phyloP scores from a whole-genome alignment of 495 filamentous ascomycete species.

The Penicillium samsonianum region DNA sequence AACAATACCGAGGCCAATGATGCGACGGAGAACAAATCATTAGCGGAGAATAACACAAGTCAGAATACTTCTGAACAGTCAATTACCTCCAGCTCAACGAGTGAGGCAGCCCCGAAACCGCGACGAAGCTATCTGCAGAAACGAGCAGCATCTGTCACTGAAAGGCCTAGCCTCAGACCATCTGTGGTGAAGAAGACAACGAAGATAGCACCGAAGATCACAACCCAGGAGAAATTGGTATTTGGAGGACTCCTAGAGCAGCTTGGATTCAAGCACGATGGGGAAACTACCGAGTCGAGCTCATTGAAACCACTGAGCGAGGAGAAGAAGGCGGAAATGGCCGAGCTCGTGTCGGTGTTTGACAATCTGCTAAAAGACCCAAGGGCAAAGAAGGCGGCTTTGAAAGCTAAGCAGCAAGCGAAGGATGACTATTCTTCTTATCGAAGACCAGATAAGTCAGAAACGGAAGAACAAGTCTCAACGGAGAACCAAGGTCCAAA shows the following conservation, averaged over 20 bases:
- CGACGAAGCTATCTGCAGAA: conserved; percentile 33
- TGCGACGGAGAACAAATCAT: background rate
- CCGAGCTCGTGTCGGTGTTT: conserved; percentile 35
- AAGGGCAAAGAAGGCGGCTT: conserved; percentile 7
- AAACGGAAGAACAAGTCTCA: conserved; percentile 5
- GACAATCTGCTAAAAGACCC: conserved; percentile 29
- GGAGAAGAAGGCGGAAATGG: conserved; percentile 23
- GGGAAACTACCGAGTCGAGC: conserved; percentile 1
- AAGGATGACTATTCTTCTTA: background rate
- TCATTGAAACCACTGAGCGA: conserved; percentile 6
- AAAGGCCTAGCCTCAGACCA: background rate
- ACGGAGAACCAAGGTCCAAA: background rate
- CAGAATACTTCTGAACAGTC: conserved; percentile 3
- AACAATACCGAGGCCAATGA: conserved; percentile 1
- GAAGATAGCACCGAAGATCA: conserved; percentile 24
- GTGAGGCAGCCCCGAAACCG: background rate
- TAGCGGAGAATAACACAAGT: conserved; percentile 2
- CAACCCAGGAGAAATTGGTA: conserved; percentile 26
- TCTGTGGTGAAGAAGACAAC: background rate
- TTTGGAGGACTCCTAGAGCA: conserved; percentile 33
- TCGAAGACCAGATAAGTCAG: conserved; percentile 8
- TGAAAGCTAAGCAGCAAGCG: background rate
- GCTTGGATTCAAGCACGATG: conserved; percentile 19
- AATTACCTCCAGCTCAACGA: background rate
- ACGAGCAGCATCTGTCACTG: conserved; percentile 20